A percentile compares a stretch with the other conserved stretches of the same genome.
phyloP scores from a whole-genome alignment of 495 filamentous ascomycete species.

The Staphylotrichum tortipilum region DNA sequence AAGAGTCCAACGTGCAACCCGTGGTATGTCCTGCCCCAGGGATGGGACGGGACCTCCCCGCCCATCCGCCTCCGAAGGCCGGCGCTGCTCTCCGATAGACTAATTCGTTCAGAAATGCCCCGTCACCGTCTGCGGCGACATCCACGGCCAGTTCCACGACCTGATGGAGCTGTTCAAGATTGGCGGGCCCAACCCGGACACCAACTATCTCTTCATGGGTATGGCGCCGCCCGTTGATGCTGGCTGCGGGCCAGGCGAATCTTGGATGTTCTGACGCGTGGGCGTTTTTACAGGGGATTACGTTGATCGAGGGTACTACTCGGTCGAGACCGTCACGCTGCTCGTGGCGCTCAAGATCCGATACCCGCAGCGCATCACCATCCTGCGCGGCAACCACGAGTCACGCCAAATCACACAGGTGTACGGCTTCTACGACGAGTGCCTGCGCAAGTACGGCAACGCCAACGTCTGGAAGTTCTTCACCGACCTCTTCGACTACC shows the following conservation, averaged over 20 bases:
- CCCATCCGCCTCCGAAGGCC: too few relatives aligned
- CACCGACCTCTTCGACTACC: conserved; percentile 97
- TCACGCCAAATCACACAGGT: conserved; percentile 96
- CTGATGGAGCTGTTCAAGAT: conserved; percentile 94
- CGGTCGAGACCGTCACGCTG: conserved; percentile 89
- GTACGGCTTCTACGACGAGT: conserved; percentile 97
- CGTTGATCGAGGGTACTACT: conserved; percentile 95
- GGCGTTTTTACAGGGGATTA: conserved; percentile 64
- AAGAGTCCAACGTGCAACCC: conserved; percentile 97
- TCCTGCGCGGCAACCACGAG: conserved; percentile 94
- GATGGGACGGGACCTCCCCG: too few relatives aligned
- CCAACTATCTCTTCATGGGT: conserved; percentile 96
- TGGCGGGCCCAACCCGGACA: conserved; percentile 83
- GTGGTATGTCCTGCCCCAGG: conserved; percentile 87
- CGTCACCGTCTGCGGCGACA: conserved; percentile 88
- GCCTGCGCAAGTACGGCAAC: conserved; percentile 94
- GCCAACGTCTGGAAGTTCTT: conserved; percentile 99
- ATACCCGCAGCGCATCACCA: conserved; percentile 93
- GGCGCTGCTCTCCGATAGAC: not conserved
- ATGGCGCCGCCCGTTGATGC: conserved; percentile 20
- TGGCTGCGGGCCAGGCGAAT: not conserved
- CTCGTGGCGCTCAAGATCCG: conserved; percentile 92
- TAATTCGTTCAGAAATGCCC: conserved; percentile 67
- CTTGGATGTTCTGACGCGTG: conserved; percentile 10
- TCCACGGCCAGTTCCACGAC: conserved; percentile 90